These are phyloP conservation scores for Macrolepiota dolichaula DNA, from an alignment of 768 basidiomycete genomes.

Conservation along the genomic window DNA sequence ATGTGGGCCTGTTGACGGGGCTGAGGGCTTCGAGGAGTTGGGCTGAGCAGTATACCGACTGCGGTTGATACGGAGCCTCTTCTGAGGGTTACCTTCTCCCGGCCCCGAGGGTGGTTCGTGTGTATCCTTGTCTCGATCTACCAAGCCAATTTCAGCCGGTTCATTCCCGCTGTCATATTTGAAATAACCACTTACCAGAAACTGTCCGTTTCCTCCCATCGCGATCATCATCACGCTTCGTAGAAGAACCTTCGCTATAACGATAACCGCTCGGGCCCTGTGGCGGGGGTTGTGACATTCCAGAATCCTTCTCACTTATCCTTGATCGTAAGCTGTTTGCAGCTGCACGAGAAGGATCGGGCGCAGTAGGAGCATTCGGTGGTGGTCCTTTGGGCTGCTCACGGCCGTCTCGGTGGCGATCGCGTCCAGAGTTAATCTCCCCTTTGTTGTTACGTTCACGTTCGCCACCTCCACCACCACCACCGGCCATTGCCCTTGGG, in stretches of 20 bases:
- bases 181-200: slow-evolving; percentile 48
- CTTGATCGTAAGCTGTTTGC: slow-evolving; percentile 31
- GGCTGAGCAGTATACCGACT: slow-evolving; percentile 33
- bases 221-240: slow-evolving; percentile 58
- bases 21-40: neutral
- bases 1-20: slow-evolving; percentile 23
- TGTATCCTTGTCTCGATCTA: slow-evolving; percentile 65
- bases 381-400: slow-evolving; percentile 13
- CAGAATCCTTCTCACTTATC: slow-evolving; percentile 52
- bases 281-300: slow-evolving; percentile 35
- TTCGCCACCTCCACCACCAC: slow-evolving; percentile 1
- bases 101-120: slow-evolving; percentile 30
- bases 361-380: slow-evolving; percentile 16
- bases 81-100: slow-evolving; percentile 36
- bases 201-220: slow-evolving; percentile 66
- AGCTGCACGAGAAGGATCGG: slow-evolving; percentile 17
- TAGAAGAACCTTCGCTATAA: slow-evolving; percentile 33
- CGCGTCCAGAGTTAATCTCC: slow-evolving; percentile 14
- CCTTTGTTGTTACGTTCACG: slow-evolving; percentile 13
- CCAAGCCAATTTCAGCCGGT: neutral
- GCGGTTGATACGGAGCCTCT: slow-evolving; percentile 59
- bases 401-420: slow-evolving; percentile 20
- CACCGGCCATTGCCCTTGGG: slow-evolving; percentile 17
- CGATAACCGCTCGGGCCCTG: slow-evolving; percentile 31
- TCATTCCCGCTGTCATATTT: neutral